Evolutionary conservation across 2,329 filamentous ascomycete genomes (phyloP).

Genomic region (Arthrobotrys sphaeroides): DNA sequence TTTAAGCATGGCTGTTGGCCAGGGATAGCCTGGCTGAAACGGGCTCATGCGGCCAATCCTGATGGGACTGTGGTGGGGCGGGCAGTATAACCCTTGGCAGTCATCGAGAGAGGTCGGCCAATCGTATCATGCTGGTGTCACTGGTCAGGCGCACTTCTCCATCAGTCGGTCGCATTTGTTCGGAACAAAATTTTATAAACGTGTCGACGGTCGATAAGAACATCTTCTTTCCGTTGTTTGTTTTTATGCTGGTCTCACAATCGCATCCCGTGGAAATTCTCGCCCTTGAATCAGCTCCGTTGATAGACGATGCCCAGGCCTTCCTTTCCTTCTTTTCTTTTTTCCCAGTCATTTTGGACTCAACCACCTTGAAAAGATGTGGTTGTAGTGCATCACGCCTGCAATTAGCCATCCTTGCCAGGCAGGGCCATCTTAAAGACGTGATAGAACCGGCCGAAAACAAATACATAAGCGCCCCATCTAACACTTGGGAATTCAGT

Average conservation of each 20-base stretch:
- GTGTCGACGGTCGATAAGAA: slow-evolving; percentile 13
- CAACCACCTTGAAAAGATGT: slow-evolving; percentile 1
- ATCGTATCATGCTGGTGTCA: slow-evolving; percentile 45
- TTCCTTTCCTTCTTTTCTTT: neutral
- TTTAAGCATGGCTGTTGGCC: slow-evolving; percentile 48
- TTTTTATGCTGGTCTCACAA: slow-evolving; percentile 8
- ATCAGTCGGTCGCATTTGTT: slow-evolving; percentile 5
- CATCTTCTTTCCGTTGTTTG: neutral
- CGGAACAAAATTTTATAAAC: slow-evolving; percentile 22
- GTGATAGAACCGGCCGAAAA: slow-evolving; percentile 27
- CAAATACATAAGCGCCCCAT: slow-evolving; percentile 40
- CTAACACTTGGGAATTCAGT: neutral
- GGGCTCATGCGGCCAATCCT: slow-evolving; percentile 53
- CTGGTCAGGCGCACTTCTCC: slow-evolving; percentile 31
- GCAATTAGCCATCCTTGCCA: slow-evolving; percentile 45
- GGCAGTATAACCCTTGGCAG: slow-evolving; percentile 40
- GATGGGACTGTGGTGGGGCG: slow-evolving; percentile 36
- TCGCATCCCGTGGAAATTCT: neutral
- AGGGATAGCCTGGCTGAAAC: slow-evolving; percentile 51
- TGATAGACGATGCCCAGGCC: slow-evolving; percentile 1
- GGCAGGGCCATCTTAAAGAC: slow-evolving; percentile 19
- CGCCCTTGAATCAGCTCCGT: slow-evolving; percentile 18
- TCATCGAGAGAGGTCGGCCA: slow-evolving; percentile 19
- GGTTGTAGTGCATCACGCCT: slow-evolving; percentile 47
- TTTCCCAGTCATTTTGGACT: neutral